Evolutionary conservation across 441 rosid genomes (phyloP), one percentile per base, ranked within the genome.

Genomic region (Corymbia calophylla): DNA sequence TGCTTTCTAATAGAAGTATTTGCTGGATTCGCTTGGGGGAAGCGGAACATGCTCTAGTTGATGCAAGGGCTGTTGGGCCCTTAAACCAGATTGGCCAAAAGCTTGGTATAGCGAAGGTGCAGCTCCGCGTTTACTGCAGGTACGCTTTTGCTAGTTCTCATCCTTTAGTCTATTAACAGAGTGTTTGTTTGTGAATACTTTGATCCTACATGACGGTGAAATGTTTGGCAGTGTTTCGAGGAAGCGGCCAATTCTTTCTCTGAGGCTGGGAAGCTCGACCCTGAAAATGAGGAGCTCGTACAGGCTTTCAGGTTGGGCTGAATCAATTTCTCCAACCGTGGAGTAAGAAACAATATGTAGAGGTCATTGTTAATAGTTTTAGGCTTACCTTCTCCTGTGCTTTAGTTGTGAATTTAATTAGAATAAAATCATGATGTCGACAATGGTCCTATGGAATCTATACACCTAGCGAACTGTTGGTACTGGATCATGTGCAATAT

Each of bases 71-170:
- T 96, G 98, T 91, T 93, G 95, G 93, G 94, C 90, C 90, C 90
- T 96, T 86, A 95, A 92, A 92, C 97, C 97, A 0, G 95, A 95
- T 89, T 97, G 99, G 98, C 91, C 98, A 80, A 97, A 97, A 93
- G 98, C 93, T 70, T 97, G 97, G 92, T 97, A 93, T 89, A 93
- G 98, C 89, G 99, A 97, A 95, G 99, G 99, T 11, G 97, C 98
- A 90, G 98, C 99, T 92, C 93, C 95, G 88, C 96, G 94, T 32
- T 91, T 95, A 68, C 92, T 95, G 89, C 94, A 96, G 97, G 98
- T 91, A 93, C 89, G 88, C 60, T 58, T 56, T 87, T 62, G 53
- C 31, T 18, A 64, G 23, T 49, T 88, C 39, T 23, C 18, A 39
- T 56, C 81, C 55, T 35, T 73, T 5, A 39, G 29, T 25, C 48